Conservation (phyloP, 1,139 yeast genomes). For the Pichia sp. region DNA sequence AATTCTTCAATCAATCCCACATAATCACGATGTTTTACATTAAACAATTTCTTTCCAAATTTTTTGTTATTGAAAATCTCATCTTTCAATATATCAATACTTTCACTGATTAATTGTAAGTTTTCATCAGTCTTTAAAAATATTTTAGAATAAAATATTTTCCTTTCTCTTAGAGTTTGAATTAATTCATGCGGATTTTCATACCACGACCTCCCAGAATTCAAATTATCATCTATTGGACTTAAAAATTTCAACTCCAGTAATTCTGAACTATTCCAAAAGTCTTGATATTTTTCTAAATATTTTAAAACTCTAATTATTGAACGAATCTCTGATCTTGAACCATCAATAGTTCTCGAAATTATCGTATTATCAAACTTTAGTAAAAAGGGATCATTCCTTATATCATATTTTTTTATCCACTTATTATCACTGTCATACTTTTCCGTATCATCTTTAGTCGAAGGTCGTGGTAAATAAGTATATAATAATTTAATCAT, state of each 20-base stretch:
- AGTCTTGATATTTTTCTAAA: not conserved
- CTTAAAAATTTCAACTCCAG: not conserved
- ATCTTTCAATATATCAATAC: not conserved
- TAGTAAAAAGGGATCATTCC: not conserved
- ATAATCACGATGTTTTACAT: not conserved
- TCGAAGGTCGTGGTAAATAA: not conserved
- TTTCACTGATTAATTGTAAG: not conserved
- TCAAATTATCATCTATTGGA: too few species aligned
- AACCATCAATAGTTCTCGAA: not conserved
- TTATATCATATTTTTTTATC: too few species aligned
- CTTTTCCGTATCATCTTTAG: not conserved
- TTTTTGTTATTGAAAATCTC: not conserved
- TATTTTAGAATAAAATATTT: not conserved
- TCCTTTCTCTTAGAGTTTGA: not conserved
- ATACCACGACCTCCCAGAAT: not conserved
- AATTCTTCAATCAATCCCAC: not conserved
- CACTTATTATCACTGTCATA: too few species aligned
- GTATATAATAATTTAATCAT: not conserved
- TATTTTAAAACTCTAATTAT: not conserved
- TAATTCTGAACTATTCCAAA: not conserved
- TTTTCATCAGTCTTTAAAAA: not conserved
- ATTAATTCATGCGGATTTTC: not conserved
- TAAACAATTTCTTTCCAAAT: not conserved
- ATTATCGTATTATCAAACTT: not conserved
- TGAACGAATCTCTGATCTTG: not conserved